Evolutionary conservation across 2,329 filamentous ascomycete genomes (phyloP).

Genomic region (Geosmithia flava): DNA sequence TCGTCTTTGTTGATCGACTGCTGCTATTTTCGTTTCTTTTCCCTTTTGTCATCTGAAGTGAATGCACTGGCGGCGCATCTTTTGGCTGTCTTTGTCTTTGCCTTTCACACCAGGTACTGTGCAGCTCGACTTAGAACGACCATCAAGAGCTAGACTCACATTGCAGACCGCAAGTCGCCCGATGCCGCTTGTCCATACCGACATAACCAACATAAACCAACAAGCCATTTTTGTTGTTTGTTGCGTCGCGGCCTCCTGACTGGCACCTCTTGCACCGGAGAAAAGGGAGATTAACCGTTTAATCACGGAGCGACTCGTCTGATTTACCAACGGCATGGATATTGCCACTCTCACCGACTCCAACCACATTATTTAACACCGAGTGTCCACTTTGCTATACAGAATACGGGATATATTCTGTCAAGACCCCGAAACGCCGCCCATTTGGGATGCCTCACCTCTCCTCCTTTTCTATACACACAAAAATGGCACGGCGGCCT

Average conservation of each 20-base stretch:
- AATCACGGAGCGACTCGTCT: neutral
- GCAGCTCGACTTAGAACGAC: neutral
- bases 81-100: neutral
- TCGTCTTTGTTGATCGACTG: neutral
- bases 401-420: neutral
- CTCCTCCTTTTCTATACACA: neutral
- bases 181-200: neutral
- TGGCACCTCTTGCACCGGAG: neutral
- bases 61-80: neutral
- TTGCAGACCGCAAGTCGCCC: neutral
- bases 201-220: neutral
- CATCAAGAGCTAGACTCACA: neutral
- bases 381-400: neutral
- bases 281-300: neutral
- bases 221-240: neutral
- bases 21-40: neutral
- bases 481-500: slow-evolving; percentile 18
- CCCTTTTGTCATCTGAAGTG: neutral
- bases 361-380: neutral
- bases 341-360: neutral
- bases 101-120: neutral
- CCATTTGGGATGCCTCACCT: neutral
- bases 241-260: neutral
- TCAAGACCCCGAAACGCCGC: neutral
- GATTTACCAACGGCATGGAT: neutral